Evolutionary conservation across 2,329 filamentous ascomycete genomes (phyloP).

Genomic region (Botrytis pseudocinerea): DNA sequence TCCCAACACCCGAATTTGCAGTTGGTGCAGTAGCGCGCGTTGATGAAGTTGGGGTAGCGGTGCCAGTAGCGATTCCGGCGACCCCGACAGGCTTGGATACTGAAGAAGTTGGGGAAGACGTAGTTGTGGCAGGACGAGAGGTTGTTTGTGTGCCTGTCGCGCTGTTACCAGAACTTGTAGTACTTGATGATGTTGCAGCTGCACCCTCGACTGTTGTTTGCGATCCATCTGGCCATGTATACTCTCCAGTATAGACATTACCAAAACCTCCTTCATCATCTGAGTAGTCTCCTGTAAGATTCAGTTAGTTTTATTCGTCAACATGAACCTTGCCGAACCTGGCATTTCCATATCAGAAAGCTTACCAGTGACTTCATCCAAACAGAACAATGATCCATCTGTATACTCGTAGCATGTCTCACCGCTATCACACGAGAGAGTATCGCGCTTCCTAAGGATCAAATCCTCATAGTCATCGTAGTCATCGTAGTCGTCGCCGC

Average conservation of each 20-base stretch:
- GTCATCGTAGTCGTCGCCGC: neutral
- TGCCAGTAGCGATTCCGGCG: neutral
- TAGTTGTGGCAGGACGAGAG: neutral
- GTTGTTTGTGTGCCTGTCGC: neutral
- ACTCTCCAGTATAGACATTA: neutral
- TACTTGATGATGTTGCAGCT: neutral
- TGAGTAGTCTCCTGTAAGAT: neutral
- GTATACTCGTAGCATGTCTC: slow-evolving; percentile 1
- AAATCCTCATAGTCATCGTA: neutral
- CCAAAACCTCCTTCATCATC: neutral
- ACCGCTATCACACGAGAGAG: neutral
- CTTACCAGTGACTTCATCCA: neutral
- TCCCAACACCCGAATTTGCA: neutral
- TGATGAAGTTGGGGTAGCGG: neutral
- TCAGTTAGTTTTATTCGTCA: neutral
- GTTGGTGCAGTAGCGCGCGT: neutral
- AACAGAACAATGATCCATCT: neutral
- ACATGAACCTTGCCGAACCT: neutral
- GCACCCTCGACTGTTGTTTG: neutral
- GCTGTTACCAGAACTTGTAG: neutral
- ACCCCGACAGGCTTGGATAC: neutral
- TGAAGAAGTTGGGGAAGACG: neutral
- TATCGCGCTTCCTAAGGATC: neutral
- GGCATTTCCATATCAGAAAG: neutral
- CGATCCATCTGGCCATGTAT: neutral